Percentiles rank a stretch among this genome's conserved stretches.
phyloP scores from a whole-genome alignment of 148 eudicot genomes.

The Fagopyrum homotropicum region DNA sequence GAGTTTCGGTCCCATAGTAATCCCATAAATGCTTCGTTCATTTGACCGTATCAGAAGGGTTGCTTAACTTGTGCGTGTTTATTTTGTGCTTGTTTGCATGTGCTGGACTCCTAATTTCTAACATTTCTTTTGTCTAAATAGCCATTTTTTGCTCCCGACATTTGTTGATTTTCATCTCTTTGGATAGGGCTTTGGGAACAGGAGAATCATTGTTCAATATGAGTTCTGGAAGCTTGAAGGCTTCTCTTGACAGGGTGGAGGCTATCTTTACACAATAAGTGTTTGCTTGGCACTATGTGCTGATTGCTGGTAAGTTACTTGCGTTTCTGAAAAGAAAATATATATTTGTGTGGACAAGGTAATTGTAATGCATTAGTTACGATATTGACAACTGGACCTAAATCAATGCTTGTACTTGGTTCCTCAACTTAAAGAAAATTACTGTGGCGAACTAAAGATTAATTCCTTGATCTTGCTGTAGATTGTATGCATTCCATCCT shows the following conservation, averaged over 20 bases:
- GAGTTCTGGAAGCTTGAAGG: slow-evolving; percentile 77
- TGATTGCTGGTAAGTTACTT: background rate
- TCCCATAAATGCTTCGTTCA: no score
- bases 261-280: slow-evolving; percentile 58
- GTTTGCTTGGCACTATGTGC: background rate
- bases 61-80: no score
- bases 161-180: slow-evolving; percentile 9
- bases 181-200: slow-evolving; percentile 68
- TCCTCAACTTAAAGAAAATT: background rate
- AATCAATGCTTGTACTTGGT: no score
- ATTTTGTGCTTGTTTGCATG: no score
- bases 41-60: no score
- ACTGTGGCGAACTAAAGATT: background rate
- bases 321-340: background rate
- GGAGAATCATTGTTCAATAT: slow-evolving; percentile 77
- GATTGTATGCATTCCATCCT: background rate
- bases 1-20: no score
- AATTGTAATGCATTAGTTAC: background rate
- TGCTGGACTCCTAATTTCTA: no score
- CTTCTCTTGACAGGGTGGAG: slow-evolving; percentile 89
- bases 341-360: background rate
- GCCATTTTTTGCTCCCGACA: background rate
- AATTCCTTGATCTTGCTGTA: background rate
- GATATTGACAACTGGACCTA: no score
- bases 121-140: no score